These are phyloP conservation scores for Rosa multiflora DNA, from an alignment of 306 rosid genomes.

Conservation along the genomic window DNA sequence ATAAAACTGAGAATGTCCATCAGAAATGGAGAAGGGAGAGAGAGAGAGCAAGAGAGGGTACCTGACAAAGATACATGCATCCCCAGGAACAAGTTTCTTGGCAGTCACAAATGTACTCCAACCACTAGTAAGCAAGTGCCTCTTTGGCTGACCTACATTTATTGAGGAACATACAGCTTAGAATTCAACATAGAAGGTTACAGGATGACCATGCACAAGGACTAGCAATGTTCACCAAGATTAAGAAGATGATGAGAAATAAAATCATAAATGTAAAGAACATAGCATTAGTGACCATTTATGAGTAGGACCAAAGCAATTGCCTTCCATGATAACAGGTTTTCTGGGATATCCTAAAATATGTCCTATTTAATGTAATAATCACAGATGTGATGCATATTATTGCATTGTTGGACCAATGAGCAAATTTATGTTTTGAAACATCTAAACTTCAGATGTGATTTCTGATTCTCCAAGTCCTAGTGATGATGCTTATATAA, in stretches of 20 bases:
- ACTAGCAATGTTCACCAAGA: background rate
- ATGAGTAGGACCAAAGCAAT: background rate
- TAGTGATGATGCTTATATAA: background rate
- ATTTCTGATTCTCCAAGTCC: background rate
- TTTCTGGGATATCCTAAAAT: background rate
- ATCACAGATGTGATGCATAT: background rate
- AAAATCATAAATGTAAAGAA: background rate
- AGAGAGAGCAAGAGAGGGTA: constrained; percentile 26
- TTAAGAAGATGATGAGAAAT: background rate
- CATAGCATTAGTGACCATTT: background rate
- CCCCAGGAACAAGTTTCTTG: constrained; percentile 67
- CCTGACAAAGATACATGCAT: constrained; percentile 63
- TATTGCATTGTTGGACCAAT: background rate
- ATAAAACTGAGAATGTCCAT: background rate
- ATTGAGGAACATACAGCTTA: constrained; percentile 19
- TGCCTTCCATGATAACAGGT: background rate
- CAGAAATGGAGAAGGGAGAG: background rate
- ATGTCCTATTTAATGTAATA: background rate
- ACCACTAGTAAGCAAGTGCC: constrained; percentile 73
- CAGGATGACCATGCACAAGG: background rate
- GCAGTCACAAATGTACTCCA: constrained; percentile 69
- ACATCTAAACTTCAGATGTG: background rate
- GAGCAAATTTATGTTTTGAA: background rate
- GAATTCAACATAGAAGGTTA: constrained; percentile 3
- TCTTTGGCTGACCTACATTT: constrained; percentile 64